phyloP scores from a whole-genome alignment of 2,329 filamentous ascomycete species.

The Aspergillus brunneoviolaceus region DNA sequence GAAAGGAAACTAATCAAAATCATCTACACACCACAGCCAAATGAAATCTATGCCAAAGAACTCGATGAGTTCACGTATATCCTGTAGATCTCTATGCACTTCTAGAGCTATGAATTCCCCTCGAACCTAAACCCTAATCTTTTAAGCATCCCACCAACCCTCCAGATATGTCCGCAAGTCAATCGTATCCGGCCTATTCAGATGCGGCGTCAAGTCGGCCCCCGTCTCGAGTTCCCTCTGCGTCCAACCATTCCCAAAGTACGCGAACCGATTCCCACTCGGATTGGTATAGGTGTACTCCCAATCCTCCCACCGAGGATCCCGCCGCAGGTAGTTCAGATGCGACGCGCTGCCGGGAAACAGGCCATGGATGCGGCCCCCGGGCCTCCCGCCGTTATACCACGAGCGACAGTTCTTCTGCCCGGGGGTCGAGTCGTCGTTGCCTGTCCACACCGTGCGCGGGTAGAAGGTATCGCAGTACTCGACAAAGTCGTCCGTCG shows the following conservation, averaged over 20 bases:
- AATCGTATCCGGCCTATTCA: slow-evolving; percentile 56
- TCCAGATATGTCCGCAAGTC: slow-evolving; percentile 66
- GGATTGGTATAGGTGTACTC: slow-evolving; percentile 51
- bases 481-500: slow-evolving; percentile 57
- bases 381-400: slow-evolving; percentile 67
- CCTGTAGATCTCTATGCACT: too few species aligned
- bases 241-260: slow-evolving; percentile 69
- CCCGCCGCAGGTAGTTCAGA: slow-evolving; percentile 57
- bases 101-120: too few species aligned
- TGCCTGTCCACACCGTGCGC: slow-evolving; percentile 46
- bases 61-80: too few species aligned
- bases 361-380: slow-evolving; percentile 63
- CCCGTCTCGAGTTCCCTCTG: slow-evolving; percentile 55
- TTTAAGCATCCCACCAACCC: slow-evolving; percentile 60
- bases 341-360: slow-evolving; percentile 70
- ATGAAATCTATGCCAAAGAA: too few species aligned
- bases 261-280: slow-evolving; percentile 49
- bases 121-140: not conserved
- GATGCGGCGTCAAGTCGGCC: slow-evolving; percentile 64
- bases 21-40: too few species aligned
- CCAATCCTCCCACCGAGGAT: slow-evolving; percentile 61
- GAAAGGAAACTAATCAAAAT: too few species aligned
- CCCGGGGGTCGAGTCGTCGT: slow-evolving; percentile 41
- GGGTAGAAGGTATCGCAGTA: slow-evolving; percentile 52
- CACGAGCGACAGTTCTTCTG: slow-evolving; percentile 65